A percentile compares a stretch with the other conserved stretches of the same genome.
Conservation (phyloP, 768 basidiomycete species). For the Serendipita sp. region DNA sequence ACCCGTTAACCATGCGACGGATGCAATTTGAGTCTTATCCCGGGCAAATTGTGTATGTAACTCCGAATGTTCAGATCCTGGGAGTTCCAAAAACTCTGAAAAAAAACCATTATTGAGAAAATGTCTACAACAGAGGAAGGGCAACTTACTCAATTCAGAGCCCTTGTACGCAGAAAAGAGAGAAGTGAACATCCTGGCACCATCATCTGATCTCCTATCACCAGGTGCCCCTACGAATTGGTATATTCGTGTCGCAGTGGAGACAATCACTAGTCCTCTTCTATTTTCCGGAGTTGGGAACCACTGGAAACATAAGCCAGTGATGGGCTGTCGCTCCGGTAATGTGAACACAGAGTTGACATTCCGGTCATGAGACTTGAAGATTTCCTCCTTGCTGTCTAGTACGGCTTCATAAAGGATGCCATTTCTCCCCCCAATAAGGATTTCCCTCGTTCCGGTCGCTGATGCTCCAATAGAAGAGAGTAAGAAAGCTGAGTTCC, state of each 20-base stretch:
- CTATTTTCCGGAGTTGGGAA: slow-evolving; percentile 48
- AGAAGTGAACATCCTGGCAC: slow-evolving; percentile 51
- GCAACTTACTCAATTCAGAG: slow-evolving; percentile 53
- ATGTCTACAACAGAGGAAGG: slow-evolving; percentile 11
- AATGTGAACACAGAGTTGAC: slow-evolving; percentile 57
- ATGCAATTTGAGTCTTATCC: slow-evolving; percentile 42
- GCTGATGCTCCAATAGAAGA: slow-evolving; percentile 53
- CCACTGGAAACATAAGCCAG: slow-evolving; percentile 69
- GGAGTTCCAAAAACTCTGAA: slow-evolving; percentile 81
- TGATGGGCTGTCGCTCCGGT: slow-evolving; percentile 67
- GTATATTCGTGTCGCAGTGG: slow-evolving; percentile 78
- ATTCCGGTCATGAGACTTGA: slow-evolving; percentile 76
- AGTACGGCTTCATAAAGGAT: slow-evolving; percentile 76
- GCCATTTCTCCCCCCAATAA: slow-evolving; percentile 76
- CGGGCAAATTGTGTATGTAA: slow-evolving; percentile 28
- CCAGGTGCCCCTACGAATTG: slow-evolving; percentile 60
- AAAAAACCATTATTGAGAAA: slow-evolving; percentile 9
- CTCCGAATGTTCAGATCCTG: slow-evolving; percentile 64
- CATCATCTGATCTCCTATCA: slow-evolving; percentile 56
- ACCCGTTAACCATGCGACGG: slow-evolving; percentile 89
- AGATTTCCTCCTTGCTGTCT: slow-evolving; percentile 82
- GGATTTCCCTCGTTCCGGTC: slow-evolving; percentile 47
- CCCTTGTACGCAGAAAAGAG: slow-evolving; percentile 65
- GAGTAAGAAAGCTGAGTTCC: slow-evolving; percentile 60
- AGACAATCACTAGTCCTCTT: slow-evolving; percentile 56